Evolutionary conservation across 345 rosid species (phyloP).

Genomic region (Gossypium stocksii): DNA sequence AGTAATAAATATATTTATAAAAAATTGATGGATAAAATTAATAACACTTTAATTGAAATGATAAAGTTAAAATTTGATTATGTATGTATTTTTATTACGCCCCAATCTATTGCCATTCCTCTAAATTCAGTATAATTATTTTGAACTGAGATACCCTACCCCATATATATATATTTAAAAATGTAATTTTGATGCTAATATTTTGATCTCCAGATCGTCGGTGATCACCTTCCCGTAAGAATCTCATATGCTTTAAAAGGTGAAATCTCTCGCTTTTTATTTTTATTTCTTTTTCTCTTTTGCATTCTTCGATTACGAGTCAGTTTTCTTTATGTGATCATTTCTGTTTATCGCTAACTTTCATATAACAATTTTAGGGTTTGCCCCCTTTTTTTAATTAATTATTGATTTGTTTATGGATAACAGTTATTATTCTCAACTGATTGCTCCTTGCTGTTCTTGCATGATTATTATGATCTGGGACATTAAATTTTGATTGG

Average conservation of each 20-base stretch:
- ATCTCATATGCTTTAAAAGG: slow-evolving; percentile 14
- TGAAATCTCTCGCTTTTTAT: not conserved
- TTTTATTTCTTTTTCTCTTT: too few species aligned
- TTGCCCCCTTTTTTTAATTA: not conserved
- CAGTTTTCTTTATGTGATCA: not conserved
- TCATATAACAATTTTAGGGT: not conserved
- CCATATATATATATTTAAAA: not conserved
- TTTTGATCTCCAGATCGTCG: slow-evolving; percentile 24
- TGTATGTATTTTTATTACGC: too few species aligned
- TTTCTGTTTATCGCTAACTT: not conserved
- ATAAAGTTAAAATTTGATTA: too few species aligned
- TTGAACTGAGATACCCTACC: too few species aligned
- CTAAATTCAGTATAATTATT: too few species aligned
- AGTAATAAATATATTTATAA: too few species aligned
- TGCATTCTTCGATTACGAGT: not conserved
- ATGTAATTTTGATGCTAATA: slow-evolving; percentile 1
- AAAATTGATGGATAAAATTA: too few species aligned
- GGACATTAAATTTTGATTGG: not conserved
- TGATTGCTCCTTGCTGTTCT: not conserved
- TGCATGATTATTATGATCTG: not conserved
- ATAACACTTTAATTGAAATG: too few species aligned
- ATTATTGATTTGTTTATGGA: not conserved
- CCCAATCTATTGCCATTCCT: too few species aligned
- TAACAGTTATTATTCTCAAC: not conserved
- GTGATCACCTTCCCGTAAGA: not conserved